A percentile compares a stretch with the other conserved stretches of the same genome.
Conservation (phyloP, 2,329 filamentous ascomycete genomes). For the Trichoderma citrinoviride region DNA sequence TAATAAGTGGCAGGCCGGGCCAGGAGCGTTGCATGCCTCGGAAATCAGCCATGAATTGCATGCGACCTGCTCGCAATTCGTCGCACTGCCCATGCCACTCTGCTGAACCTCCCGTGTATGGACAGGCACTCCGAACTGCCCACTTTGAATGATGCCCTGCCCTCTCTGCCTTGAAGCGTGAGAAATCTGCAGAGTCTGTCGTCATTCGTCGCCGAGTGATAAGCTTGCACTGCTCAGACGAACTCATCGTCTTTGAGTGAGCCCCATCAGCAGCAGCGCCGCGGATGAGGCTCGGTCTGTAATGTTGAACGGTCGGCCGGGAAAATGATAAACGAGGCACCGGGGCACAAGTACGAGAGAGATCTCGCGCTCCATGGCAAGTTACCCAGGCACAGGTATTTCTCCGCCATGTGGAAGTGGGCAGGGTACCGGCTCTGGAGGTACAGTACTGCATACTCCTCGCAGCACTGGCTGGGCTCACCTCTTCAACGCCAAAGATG, state of each 20-base stretch:
- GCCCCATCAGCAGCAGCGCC: not conserved
- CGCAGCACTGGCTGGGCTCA: not conserved
- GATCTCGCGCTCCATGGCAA: not conserved
- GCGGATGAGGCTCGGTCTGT: not conserved
- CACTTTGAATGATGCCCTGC: not conserved
- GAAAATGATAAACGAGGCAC: not conserved
- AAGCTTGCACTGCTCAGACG: not conserved
- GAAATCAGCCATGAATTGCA: constrained; percentile 12
- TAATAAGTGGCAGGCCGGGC: not conserved
- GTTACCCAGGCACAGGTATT: constrained; percentile 15
- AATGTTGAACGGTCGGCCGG: not conserved
- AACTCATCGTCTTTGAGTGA: constrained; percentile 1
- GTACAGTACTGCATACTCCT: not conserved
- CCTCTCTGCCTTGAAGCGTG: not conserved
- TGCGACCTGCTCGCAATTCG: not conserved
- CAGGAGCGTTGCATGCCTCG: constrained; percentile 9
- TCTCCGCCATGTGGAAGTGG: constrained; percentile 19
- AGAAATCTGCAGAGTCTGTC: not conserved
- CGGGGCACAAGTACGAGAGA: not conserved
- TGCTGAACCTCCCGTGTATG: not conserved
- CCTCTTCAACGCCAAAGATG: not conserved
- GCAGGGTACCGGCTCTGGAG: not conserved
- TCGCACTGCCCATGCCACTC: not conserved
- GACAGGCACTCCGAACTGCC: not conserved
- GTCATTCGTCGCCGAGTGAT: not conserved